Evolutionary conservation across 2,329 filamentous ascomycete species (phyloP), one percentile per base, ranked within the genome.

Genomic region (Myriosclerotinia curreyana): DNA sequence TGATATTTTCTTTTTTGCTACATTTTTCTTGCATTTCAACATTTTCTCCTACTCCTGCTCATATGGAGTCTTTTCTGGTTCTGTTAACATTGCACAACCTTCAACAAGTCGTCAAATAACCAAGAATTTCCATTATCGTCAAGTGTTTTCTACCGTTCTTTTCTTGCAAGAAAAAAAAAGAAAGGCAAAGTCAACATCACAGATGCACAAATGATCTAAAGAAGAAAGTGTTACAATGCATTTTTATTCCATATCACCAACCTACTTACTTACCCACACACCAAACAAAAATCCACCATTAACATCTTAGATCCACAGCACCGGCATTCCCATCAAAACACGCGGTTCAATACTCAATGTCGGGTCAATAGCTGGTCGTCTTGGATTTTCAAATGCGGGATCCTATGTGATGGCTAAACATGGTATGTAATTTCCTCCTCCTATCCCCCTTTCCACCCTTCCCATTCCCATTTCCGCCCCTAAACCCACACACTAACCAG

Each of bases 341-440:
- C 54, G 74, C 61, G 74, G 74, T 38, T 71, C 36, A 75, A 75
- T 51, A 70, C 14, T 76, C 17, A 74, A 74, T 51, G 60, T 69
- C 15, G 68, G 66, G 11, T 69, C 69, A 6, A 14, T 70, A 3
- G 48, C 62, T 8, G 64, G 67, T 38, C 59, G 56, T 38, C 20
- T 44, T 38, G 66, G 66, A 20, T 44, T 69, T 11, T 25, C 34
- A 7, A 52, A 20, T 2, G 8, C 66, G 3, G 49, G 46, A 11
- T 65, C 69, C 14, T 71, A 70, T 52, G 60, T 66, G 22, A 69
- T 71, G 64, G 56, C 66, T 8, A 70, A 71, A 54, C 70, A 70
- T 51, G 50, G 31, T 53, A 51, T n/a, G 5, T 12, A 36, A 15
- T 9, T 3, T 14, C 25, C 5, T 14, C 6, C 17, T 12, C 20